Percentiles rank a stretch among this genome's conserved stretches.
These are phyloP conservation scores for Aspergillus persii DNA, from an alignment of 2,329 filamentous ascomycete genomes.

Conservation along the genomic window DNA sequence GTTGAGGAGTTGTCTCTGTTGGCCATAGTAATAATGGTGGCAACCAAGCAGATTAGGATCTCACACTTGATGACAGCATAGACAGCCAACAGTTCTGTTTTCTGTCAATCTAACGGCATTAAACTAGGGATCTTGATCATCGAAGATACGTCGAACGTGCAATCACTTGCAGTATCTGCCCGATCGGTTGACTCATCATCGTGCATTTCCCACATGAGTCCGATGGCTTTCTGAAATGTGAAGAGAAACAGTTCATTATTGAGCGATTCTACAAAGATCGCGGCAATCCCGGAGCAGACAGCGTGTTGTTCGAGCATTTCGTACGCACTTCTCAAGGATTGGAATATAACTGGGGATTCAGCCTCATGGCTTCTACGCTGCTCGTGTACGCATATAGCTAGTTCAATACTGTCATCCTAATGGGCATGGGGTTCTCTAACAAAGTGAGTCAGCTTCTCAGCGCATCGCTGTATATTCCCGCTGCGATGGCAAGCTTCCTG, in stretches of 20 bases:
- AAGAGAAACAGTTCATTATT: conserved; percentile 30
- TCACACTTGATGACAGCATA: too few relatives aligned
- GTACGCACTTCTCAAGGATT: conserved; percentile 31
- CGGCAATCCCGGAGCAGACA: conserved; percentile 31
- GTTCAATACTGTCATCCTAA: conserved; percentile 40
- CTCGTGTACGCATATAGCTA: conserved; percentile 36
- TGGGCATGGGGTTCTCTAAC: conserved; percentile 36
- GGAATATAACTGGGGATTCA: conserved; percentile 39
- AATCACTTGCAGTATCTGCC: conserved; percentile 30
- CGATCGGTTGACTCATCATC: conserved; percentile 36
- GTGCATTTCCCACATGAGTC: conserved; percentile 39
- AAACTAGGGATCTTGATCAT: conserved; percentile 25
- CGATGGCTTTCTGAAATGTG: conserved; percentile 22
- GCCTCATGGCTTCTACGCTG: conserved; percentile 30
- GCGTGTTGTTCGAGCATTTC: conserved; percentile 22
- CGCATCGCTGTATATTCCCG: conserved; percentile 35
- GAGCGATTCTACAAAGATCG: conserved; percentile 37
- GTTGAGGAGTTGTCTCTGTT: too few relatives aligned
- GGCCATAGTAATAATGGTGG: too few relatives aligned
- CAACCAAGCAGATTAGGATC: too few relatives aligned
- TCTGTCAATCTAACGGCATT: not conserved
- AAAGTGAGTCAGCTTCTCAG: conserved; percentile 32
- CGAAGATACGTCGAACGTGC: conserved; percentile 30
- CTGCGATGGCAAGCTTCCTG: conserved; percentile 33
- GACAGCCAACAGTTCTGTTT: too few relatives aligned